These are phyloP conservation scores for Chaetomiaceae sp. DNA, from an alignment of 2,329 filamentous ascomycete genomes.

Conservation along the genomic window DNA sequence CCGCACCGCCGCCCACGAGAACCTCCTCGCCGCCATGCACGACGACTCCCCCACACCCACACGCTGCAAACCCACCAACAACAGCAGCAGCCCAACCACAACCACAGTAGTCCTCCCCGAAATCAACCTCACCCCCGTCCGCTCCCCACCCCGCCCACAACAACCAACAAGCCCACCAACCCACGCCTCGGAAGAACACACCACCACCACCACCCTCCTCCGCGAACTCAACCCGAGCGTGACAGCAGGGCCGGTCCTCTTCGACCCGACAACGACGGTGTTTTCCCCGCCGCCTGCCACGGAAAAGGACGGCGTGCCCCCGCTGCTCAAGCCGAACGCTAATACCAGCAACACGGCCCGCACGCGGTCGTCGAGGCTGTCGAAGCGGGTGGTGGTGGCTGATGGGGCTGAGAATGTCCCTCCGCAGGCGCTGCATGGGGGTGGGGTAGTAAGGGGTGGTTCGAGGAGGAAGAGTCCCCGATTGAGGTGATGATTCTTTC, in stretches of 20 bases:
- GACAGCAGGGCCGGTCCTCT: constrained; percentile 33
- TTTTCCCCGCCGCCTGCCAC: constrained; percentile 30
- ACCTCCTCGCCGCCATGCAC: constrained; percentile 36
- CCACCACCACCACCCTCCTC: constrained; percentile 32
- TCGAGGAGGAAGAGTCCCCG: constrained; percentile 53
- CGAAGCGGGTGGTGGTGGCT: constrained; percentile 29
- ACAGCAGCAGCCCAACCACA: constrained; percentile 18
- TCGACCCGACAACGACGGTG: constrained; percentile 41
- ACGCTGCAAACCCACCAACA: constrained; percentile 1
- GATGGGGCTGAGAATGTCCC: constrained; percentile 53
- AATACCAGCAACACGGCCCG: no score
- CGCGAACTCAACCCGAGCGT: constrained; percentile 51
- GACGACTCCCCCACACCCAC: constrained; percentile 23
- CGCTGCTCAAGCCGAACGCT: constrained; percentile 45
- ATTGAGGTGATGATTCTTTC: constrained; percentile 29
- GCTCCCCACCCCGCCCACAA: constrained; percentile 13
- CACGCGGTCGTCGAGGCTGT: constrained; percentile 30
- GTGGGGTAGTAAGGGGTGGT: no score
- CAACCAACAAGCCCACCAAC: constrained; percentile 11
- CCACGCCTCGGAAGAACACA: constrained; percentile 17
- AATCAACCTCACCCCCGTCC: constrained; percentile 7
- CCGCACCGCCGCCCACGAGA: constrained; percentile 54
- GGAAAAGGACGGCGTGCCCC: constrained; percentile 35
- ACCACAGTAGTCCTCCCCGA: constrained; percentile 18
- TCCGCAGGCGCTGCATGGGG: constrained; percentile 40